These are phyloP conservation scores for Scolecobasidium constrictum DNA, from an alignment of 2,329 filamentous ascomycete genomes.

Conservation along the genomic window DNA sequence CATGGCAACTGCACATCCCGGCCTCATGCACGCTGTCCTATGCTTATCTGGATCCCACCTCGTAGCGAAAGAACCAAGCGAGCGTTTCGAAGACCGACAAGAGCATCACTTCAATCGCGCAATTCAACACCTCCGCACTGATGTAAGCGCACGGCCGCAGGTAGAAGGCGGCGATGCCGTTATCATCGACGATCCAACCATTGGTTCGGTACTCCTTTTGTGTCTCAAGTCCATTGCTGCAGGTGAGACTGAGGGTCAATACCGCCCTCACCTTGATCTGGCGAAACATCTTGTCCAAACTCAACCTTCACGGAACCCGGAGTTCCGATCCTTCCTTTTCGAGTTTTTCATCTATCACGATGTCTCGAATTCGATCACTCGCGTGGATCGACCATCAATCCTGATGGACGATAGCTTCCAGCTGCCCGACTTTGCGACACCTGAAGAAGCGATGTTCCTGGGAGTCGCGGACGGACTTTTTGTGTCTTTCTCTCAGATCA, in stretches of 20 bases:
- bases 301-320: conserved; percentile 49
- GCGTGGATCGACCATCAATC: conserved; percentile 41
- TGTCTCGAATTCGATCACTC: conserved; percentile 47
- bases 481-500: conserved; percentile 67
- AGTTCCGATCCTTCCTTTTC: conserved; percentile 60
- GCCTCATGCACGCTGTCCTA: conserved; percentile 83
- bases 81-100: conserved; percentile 42
- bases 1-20: conserved; percentile 67
- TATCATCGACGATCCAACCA: conserved; percentile 46
- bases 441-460: conserved; percentile 51
- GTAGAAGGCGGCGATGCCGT: conserved; percentile 28
- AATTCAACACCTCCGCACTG: conserved; percentile 25
- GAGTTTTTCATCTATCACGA: conserved; percentile 80
- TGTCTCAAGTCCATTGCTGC: conserved; percentile 51
- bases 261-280: conserved; percentile 67
- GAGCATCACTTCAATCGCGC: conserved; percentile 41
- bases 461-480: conserved; percentile 79
- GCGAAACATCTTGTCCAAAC: conserved; percentile 61
- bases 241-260: conserved; percentile 54
- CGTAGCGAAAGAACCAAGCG: conserved; percentile 36
- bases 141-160: conserved; percentile 16
- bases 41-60: conserved; percentile 71
- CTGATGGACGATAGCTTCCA: conserved; percentile 42
- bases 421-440: conserved; percentile 43
- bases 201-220: conserved; percentile 48